A percentile compares a stretch with the other conserved stretches of the same genome.
phyloP scores from a whole-genome alignment of 768 basidiomycete species.

The Suillus decipiens region DNA sequence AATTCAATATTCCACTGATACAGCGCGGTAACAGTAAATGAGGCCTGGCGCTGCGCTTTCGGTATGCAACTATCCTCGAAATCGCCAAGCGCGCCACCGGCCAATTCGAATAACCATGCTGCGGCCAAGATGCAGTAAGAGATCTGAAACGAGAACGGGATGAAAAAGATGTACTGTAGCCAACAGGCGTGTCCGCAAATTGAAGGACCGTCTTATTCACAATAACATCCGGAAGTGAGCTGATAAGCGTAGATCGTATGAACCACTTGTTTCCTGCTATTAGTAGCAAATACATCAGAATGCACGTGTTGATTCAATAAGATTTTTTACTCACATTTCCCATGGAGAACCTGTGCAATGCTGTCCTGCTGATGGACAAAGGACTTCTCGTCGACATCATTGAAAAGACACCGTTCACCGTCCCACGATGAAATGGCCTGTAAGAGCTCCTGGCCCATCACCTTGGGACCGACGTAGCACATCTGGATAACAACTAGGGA shows the following conservation, averaged over 20 bases:
- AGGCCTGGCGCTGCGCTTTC: slow-evolving; percentile 73
- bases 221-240: slow-evolving; percentile 83
- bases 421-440: slow-evolving; percentile 89
- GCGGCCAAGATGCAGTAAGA: not conserved
- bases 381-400: slow-evolving; percentile 89
- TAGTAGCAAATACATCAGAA: not conserved
- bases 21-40: slow-evolving; percentile 84
- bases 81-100: slow-evolving; percentile 78
- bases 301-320: not conserved
- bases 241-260: slow-evolving; percentile 83
- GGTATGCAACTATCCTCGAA: slow-evolving; percentile 75
- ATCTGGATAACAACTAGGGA: slow-evolving; percentile 91
- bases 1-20: slow-evolving; percentile 92
- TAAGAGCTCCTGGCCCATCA: slow-evolving; percentile 74
- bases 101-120: slow-evolving; percentile 94
- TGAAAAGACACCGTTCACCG: slow-evolving; percentile 81
- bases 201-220: slow-evolving; percentile 80
- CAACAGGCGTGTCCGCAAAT: slow-evolving; percentile 83
- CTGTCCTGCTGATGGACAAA: slow-evolving; percentile 91
- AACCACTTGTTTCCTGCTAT: slow-evolving; percentile 86
- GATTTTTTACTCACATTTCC: slow-evolving; percentile 56
- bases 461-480: slow-evolving; percentile 80
- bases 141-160: not conserved
- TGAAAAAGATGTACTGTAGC: slow-evolving; percentile 75
- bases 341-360: slow-evolving; percentile 85